A percentile compares a stretch with the other conserved stretches of the same genome.
Evolutionary conservation across 2,329 filamentous ascomycete species (phyloP).

Genomic region (Aspergillus sp.): DNA sequence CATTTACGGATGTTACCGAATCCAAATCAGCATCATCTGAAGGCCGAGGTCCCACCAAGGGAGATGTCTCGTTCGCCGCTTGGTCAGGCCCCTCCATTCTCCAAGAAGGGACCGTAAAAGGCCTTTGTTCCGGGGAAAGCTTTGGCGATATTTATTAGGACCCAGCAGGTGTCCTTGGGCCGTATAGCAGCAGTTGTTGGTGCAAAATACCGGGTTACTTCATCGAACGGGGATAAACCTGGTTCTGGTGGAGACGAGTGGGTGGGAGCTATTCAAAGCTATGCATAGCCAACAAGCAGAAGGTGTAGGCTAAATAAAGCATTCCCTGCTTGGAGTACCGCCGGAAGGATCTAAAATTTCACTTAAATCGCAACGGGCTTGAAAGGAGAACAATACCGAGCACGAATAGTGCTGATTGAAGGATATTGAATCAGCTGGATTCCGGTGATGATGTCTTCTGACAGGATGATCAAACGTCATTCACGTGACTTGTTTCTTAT

Average conservation of each 20-base stretch:
- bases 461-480: neutral
- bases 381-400: neutral
- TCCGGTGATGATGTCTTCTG: neutral
- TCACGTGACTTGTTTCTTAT: neutral
- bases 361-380: neutral
- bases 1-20: conserved; percentile 16
- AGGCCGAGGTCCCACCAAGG: conserved; percentile 27
- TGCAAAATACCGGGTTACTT: neutral
- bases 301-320: neutral
- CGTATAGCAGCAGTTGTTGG: neutral
- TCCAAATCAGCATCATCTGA: conserved; percentile 21
- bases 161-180: neutral
- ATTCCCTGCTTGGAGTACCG: neutral
- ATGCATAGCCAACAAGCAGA: neutral
- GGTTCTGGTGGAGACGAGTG: neutral
- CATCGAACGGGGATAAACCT: neutral
- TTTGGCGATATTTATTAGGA: neutral
- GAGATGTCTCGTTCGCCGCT: conserved; percentile 27
- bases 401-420: neutral
- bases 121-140: neutral
- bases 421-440: neutral
- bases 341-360: neutral
- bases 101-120: neutral
- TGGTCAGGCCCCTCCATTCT: conserved; percentile 20
- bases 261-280: neutral